Conservation (phyloP, 768 basidiomycete species). For the Russula griseocarnosa region DNA sequence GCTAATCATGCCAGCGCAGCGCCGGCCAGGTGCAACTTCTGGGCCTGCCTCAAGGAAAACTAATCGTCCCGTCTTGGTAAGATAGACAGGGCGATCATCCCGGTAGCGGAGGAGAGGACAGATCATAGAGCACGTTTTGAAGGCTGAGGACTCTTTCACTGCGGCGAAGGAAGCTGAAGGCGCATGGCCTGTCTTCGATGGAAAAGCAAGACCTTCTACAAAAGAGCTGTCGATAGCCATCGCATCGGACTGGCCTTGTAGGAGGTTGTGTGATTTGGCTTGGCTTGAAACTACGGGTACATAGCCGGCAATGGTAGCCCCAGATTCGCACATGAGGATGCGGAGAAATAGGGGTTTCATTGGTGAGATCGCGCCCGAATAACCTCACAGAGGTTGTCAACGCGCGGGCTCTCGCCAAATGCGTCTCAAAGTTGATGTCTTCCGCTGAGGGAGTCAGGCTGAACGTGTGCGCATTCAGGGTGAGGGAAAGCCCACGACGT, state of each 20-base stretch:
- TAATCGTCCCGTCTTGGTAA: too few relatives aligned
- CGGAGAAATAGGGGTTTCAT: slow-evolving; percentile 38
- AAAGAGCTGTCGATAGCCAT: slow-evolving; percentile 72
- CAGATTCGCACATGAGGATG: slow-evolving; percentile 35
- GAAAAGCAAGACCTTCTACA: slow-evolving; percentile 34
- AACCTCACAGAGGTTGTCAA: slow-evolving; percentile 61
- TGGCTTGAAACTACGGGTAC: slow-evolving; percentile 30
- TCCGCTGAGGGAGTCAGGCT: too few relatives aligned
- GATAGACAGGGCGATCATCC: slow-evolving; percentile 33
- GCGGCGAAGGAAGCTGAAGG: slow-evolving; percentile 32
- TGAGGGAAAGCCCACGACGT: too few relatives aligned
- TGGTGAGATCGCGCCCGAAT: slow-evolving; percentile 74
- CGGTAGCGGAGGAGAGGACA: slow-evolving; percentile 50
- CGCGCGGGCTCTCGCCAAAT: too few relatives aligned
- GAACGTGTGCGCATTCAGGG: too few relatives aligned
- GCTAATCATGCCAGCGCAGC: too few relatives aligned
- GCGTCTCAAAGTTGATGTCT: too few relatives aligned
- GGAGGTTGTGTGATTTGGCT: not conserved
- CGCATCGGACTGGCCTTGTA: slow-evolving; percentile 37
- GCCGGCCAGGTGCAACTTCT: slow-evolving; percentile 17
- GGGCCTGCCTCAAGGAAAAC: too few relatives aligned
- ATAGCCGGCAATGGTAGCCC: slow-evolving; percentile 47
- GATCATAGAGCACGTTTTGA: slow-evolving; percentile 60
- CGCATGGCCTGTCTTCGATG: slow-evolving; percentile 9
- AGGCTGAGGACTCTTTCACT: slow-evolving; percentile 33